Percentiles rank a stretch among this genome's conserved stretches.
Evolutionary conservation across 1,284 basidiomycete genomes (phyloP).

Genomic region (Leccinum pallidistipes): DNA sequence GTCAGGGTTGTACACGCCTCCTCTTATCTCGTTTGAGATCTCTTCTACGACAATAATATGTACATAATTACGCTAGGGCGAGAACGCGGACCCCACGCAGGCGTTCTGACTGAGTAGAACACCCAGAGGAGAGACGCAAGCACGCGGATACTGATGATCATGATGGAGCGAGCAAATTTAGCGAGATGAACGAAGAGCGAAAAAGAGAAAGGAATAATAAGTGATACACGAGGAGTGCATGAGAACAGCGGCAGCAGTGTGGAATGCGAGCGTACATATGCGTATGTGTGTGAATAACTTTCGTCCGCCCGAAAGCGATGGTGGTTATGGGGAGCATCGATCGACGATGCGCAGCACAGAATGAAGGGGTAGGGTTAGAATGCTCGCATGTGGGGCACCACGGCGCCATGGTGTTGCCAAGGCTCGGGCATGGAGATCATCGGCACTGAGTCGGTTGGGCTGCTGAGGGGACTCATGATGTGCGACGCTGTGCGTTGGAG

Average conservation of each 20-base stretch:
- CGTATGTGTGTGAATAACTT: constrained; percentile 1
- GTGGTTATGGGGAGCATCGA: constrained; percentile 6
- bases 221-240: constrained; percentile 12
- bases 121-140: background rate
- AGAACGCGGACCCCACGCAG: background rate
- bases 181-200: constrained; percentile 1
- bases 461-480: constrained; percentile 15
- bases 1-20: no score
- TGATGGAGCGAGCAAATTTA: background rate
- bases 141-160: background rate
- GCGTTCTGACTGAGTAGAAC: constrained; percentile 2
- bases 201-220: background rate
- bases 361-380: constrained; percentile 4
- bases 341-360: constrained; percentile 14
- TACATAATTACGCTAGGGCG: background rate
- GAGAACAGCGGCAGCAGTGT: background rate
- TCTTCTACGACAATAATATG: background rate
- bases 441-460: constrained; percentile 4
- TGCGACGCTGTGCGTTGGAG: background rate
- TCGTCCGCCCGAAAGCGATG: background rate
- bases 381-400: constrained; percentile 2
- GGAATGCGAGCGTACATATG: constrained; percentile 7
- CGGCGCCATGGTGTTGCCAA: constrained; percentile 11
- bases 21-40: background rate
- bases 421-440: constrained; percentile 28